Evolutionary conservation across 2,329 filamentous ascomycete genomes (phyloP), one percentile per base, ranked within the genome.

Genomic region (Basipetospora chlamydospora): DNA sequence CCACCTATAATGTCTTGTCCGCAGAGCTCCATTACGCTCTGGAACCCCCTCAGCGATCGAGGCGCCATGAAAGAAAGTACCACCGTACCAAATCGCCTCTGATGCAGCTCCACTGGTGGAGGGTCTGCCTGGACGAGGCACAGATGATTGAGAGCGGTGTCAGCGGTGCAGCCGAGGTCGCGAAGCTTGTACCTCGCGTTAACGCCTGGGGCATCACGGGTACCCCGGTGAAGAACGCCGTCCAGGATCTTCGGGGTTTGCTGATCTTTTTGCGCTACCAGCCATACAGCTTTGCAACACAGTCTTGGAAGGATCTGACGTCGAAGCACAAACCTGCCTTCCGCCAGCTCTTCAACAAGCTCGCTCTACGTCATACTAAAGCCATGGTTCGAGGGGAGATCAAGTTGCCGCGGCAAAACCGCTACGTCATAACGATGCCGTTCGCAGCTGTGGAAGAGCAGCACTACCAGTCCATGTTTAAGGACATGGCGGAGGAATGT

Each of bases 131-230:
- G 1, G 77, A 81, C 40, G 86, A 78, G 61, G 77, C 88, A 0
- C 90, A 98, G 50, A 93, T 94, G 80, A 77, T 96, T 28, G 88
- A 96, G 52, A 88, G 74, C 44, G 85, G 86, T 23, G 77, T 92
- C 4, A 87, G 76, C 47, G 78, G 84, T 46, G 83, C 88, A 20
- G 87, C 90, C 1, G 73, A 68, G 32, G 76, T 95, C 11, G 86
- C 86, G 25, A 73, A 77, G 28, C 62, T 80, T 18, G 79, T 98
- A 42, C 86, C 88, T 30, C 72, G 90, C 20, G 59, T 82, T 43
- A 87, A 94, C 56, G 79, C 85, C 2, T 96, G 90, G 90, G 86
- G 80, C 11, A 77, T 98, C 28, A 88, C 85, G 0, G 90, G 85
- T 28, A 98, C 90, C 1, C 90, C 90, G 0, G 68, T 96, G 26